These are phyloP conservation scores for Pythium utonaiense DNA, from an alignment of 352 stramenopile genomes.

Conservation along the genomic window DNA sequence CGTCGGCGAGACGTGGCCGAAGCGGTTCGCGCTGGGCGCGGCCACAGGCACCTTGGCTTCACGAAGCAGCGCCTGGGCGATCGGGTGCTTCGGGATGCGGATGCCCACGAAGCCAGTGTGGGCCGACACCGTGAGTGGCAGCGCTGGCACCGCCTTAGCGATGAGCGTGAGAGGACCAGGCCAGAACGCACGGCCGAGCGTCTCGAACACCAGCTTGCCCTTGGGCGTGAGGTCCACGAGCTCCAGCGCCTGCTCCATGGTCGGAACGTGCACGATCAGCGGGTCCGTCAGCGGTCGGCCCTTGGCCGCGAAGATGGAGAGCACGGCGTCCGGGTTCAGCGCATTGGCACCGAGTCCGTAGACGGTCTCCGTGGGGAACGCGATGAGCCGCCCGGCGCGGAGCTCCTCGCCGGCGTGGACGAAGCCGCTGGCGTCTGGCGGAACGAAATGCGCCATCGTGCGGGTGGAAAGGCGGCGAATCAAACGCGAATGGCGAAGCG, in stretches of 20 bases:
- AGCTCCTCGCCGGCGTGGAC: slow-evolving; percentile 59
- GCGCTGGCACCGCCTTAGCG: slow-evolving; percentile 76
- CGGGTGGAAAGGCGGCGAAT: background rate
- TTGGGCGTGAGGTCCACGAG: slow-evolving; percentile 85
- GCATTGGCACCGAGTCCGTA: slow-evolving; percentile 98
- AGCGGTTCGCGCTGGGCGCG: slow-evolving; percentile 97
- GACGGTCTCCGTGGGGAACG: slow-evolving; percentile 99
- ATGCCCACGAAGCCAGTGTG: slow-evolving; percentile 97
- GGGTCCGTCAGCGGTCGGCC: slow-evolving; percentile 95
- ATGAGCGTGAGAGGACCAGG: slow-evolving; percentile 98
- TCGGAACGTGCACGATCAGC: slow-evolving; percentile 97
- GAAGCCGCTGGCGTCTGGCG: slow-evolving; percentile 43
- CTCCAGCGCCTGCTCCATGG: slow-evolving; percentile 78
- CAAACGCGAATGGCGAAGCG: background rate
- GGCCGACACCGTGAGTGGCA: slow-evolving; percentile 88
- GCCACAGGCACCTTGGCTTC: slow-evolving; percentile 92
- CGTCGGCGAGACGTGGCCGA: slow-evolving; percentile 98
- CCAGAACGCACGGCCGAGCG: slow-evolving; percentile 92
- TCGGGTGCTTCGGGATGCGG: slow-evolving; percentile 90
- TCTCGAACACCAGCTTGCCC: slow-evolving; percentile 70
- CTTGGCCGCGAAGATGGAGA: slow-evolving; percentile 97
- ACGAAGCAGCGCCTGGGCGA: slow-evolving; percentile 90
- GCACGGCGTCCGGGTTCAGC: slow-evolving; percentile 89
- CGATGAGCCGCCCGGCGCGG: slow-evolving; percentile 73
- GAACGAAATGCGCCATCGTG: slow-evolving; percentile 46